phyloP scores from a whole-genome alignment of 345 rosid species.

The rapeseed (Brassica napus) region DNA sequence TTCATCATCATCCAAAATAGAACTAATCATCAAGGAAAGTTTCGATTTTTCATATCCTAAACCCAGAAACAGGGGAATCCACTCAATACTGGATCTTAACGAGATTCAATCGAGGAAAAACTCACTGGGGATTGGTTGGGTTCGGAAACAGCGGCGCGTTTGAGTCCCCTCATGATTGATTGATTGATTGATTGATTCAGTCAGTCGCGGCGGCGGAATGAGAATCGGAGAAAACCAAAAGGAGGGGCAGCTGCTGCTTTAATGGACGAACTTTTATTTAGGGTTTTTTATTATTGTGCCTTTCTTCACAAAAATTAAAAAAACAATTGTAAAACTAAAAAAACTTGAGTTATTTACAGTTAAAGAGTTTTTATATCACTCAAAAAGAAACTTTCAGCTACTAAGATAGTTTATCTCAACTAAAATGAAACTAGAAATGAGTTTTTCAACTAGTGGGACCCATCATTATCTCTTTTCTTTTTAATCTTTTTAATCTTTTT shows the following conservation, averaged over 20 bases:
- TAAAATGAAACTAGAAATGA: too few relatives aligned
- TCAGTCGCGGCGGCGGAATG: constrained; percentile 7
- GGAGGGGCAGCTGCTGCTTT: constrained; percentile 21
- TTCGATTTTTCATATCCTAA: background rate
- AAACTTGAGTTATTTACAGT: background rate
- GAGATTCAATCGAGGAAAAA: constrained; percentile 26
- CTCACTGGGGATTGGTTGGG: constrained; percentile 70
- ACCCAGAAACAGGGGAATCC: background rate
- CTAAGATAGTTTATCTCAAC: too few relatives aligned
- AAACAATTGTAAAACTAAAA: background rate
- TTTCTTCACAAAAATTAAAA: background rate
- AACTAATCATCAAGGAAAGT: background rate
- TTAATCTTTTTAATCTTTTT: too few relatives aligned
- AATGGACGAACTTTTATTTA: constrained; percentile 26
- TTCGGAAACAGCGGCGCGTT: constrained; percentile 63
- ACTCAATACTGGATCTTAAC: constrained; percentile 4
- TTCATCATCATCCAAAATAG: constrained; percentile 10
- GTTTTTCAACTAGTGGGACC: too few relatives aligned
- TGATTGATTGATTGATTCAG: constrained; percentile 52
- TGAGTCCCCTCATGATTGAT: constrained; percentile 60
- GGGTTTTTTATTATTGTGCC: constrained; percentile 52
- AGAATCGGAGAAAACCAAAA: background rate
- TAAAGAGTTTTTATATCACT: too few relatives aligned
- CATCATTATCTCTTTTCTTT: too few relatives aligned
- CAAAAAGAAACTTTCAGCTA: too few relatives aligned